phyloP scores from a whole-genome alignment of 371 early-diverging fungal genomes.

The Lichtheimia corymbifera region DNA sequence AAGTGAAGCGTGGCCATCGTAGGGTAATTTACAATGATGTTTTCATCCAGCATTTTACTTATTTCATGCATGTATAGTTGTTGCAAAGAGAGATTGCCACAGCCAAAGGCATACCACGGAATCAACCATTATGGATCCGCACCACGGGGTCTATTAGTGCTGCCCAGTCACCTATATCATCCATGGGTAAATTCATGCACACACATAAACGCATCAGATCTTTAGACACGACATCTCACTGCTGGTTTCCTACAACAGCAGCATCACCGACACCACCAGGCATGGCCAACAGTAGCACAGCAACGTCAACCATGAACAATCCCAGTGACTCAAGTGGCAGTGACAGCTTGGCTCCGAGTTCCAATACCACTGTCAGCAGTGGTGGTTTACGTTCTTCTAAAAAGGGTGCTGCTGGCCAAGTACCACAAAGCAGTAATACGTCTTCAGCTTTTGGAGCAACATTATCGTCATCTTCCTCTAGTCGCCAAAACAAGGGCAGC shows the following conservation, averaged over 20 bases:
- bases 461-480: neutral
- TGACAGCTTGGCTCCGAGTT: too few relatives aligned
- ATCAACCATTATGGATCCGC: slow-evolving; percentile 16
- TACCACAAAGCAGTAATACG: neutral
- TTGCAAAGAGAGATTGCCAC: slow-evolving; percentile 34
- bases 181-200: too few relatives aligned
- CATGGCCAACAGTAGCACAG: too few relatives aligned
- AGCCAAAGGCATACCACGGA: slow-evolving; percentile 24
- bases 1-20: slow-evolving; percentile 51
- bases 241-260: neutral
- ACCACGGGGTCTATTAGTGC: neutral
- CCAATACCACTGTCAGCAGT: too few relatives aligned
- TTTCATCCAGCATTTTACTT: too few relatives aligned
- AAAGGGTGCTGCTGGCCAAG: too few relatives aligned
- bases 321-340: neutral
- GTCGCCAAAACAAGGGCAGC: slow-evolving; percentile 5
- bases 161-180: neutral
- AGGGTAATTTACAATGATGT: slow-evolving; percentile 25
- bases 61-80: slow-evolving; percentile 7
- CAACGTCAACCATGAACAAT: neutral
- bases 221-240: too few relatives aligned
- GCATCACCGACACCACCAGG: neutral
- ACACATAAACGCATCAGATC: too few relatives aligned
- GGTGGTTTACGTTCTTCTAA: too few relatives aligned
- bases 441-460: neutral